Base-by-base conservation (phyloP, 371 early-diverging fungal species). In the Rhizomucor miehei region DNA sequence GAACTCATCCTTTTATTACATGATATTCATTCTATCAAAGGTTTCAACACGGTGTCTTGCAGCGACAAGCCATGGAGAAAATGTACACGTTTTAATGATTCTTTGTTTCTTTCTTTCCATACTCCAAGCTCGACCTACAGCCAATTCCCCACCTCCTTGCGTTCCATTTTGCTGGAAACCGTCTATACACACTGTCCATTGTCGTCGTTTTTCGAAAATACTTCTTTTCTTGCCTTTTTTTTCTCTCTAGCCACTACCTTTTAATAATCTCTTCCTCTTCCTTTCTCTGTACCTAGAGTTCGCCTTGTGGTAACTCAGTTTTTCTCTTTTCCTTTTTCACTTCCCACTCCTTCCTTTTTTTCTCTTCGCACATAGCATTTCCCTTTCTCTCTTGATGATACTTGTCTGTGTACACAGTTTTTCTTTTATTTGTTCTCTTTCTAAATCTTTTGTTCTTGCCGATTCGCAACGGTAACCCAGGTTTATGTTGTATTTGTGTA, bases 61-160 rank as follows among this genome's bases (percentile, higher is more conserved):
- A 76, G 48, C 58, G 77, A 50, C 77, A 76, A 63, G 77, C 77
- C 40, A 73, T 76, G 69, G 77, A 76, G 56, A 76, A 76, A 62
- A 73, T 71, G 67, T 76, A 76, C 59, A 72, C 64, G 49, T 76
- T 69, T 40, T 65, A 50, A 59, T n/a, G n/a, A n/a, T n/a, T n/a
- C n/a, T n/a, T n/a, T n/a, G n/a, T n/a, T n/a, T n/a, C n/a, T n/a
- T n/a, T n/a, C n/a, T n/a, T n/a, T n/a, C n/a, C n/a, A n/a, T n/a
- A n/a, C n/a, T n/a, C n/a, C n/a, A n/a, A n/a, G n/a, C n/a, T n/a
- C 13, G 41, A 39, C 24, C 20, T 20, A 23, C 23, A 46, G 23
- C 23, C 39, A 20, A 36, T 37, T 13, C 51, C 17, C 51, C 50
- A 16, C 37, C 6, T 35, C 19, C 29, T 16, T 37, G 25, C 6